These are phyloP conservation scores for Zygosaccharomyces lentus DNA, from an alignment of 805 yeast genomes.

Conservation along the genomic window DNA sequence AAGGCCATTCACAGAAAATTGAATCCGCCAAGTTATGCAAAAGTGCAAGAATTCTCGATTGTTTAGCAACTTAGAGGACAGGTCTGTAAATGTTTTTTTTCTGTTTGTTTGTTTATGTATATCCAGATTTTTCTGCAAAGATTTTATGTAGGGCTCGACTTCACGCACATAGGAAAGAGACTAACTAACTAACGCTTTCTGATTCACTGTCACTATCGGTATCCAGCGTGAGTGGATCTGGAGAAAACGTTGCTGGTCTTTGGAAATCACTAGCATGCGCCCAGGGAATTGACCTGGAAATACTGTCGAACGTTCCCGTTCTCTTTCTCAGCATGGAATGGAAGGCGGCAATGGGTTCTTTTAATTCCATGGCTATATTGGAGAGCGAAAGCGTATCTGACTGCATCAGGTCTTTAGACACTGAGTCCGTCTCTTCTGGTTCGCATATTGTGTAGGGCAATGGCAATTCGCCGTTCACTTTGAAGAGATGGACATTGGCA, in stretches of 20 bases:
- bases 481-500: constrained; percentile 75
- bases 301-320: constrained; percentile 24
- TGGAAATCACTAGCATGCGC: constrained; percentile 89
- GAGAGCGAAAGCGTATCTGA: constrained; percentile 9
- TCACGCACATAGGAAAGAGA: constrained; percentile 6
- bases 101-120: no score
- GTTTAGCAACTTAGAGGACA: background rate
- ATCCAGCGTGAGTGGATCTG: constrained; percentile 20
- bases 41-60: constrained; percentile 67
- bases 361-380: constrained; percentile 8
- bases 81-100: background rate
- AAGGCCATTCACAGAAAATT: constrained; percentile 69
- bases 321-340: constrained; percentile 25
- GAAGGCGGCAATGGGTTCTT: constrained; percentile 23
- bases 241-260: constrained; percentile 39
- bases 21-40: constrained; percentile 94
- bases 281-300: constrained; percentile 49
- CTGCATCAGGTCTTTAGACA: constrained; percentile 1
- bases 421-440: constrained; percentile 12
- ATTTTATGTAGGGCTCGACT: background rate
- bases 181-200: constrained; percentile 15
- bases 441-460: constrained; percentile 59
- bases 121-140: background rate
- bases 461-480: constrained; percentile 85
- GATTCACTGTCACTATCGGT: constrained; percentile 24